These are phyloP conservation scores for Monosporascus sp. DNA, from an alignment of 2,329 filamentous ascomycete genomes.

Conservation along the genomic window DNA sequence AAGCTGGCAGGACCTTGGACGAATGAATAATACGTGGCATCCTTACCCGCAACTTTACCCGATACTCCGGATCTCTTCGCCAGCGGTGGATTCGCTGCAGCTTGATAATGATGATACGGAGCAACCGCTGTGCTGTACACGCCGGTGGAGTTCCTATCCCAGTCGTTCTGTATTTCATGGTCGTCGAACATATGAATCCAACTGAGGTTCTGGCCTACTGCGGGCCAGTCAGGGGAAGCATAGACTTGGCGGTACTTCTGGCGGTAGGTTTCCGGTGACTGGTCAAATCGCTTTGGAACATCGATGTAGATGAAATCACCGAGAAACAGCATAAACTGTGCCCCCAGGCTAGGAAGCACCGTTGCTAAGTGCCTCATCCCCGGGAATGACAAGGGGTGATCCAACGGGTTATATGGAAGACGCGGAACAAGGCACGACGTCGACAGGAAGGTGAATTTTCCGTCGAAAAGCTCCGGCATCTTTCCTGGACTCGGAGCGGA, in stretches of 20 bases:
- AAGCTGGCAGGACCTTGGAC: constrained; percentile 86
- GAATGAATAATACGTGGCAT: constrained; percentile 84
- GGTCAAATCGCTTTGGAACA: constrained; percentile 75
- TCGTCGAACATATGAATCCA: constrained; percentile 98
- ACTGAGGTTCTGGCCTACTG: constrained; percentile 71
- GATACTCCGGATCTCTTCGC: constrained; percentile 45
- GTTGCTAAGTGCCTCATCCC: constrained; percentile 73
- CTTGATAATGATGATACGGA: constrained; percentile 84
- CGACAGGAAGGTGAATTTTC: constrained; percentile 82
- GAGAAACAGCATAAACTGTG: constrained; percentile 76
- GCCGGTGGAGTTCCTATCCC: constrained; percentile 75
- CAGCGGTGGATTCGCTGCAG: constrained; percentile 72
- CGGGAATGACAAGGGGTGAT: constrained; percentile 75
- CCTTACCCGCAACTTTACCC: constrained; percentile 31
- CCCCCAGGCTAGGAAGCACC: constrained; percentile 65
- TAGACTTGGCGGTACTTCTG: constrained; percentile 96
- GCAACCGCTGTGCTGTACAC: constrained; percentile 76
- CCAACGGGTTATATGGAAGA: constrained; percentile 81
- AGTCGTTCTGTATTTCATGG: constrained; percentile 94
- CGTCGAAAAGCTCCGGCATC: constrained; percentile 53
- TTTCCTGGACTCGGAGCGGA: constrained; percentile 68
- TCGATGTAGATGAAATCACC: constrained; percentile 91
- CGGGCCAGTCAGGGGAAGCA: constrained; percentile 83
- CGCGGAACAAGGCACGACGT: constrained; percentile 90
- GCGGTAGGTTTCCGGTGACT: constrained; percentile 69